phyloP scores from a whole-genome alignment of 768 basidiomycete genomes.

The Termitomyces sp. region DNA sequence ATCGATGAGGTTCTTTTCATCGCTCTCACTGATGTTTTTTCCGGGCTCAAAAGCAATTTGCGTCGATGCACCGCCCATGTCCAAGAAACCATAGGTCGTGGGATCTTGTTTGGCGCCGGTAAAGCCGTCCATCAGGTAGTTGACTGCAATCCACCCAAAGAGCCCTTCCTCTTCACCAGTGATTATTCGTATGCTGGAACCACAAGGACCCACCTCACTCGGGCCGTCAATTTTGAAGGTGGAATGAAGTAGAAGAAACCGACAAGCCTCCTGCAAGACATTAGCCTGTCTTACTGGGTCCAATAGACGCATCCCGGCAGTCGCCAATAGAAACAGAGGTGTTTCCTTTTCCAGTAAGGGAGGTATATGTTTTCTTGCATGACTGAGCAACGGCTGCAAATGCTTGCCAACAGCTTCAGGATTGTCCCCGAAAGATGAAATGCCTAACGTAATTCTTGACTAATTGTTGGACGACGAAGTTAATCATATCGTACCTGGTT shows the following conservation, averaged over 20 bases:
- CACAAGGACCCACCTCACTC: constrained; percentile 73
- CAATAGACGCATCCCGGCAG: constrained; percentile 94
- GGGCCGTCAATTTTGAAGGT: constrained; percentile 69
- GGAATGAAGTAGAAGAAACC: constrained; percentile 69
- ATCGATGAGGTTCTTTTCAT: constrained; percentile 62
- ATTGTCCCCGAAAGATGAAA: constrained; percentile 74
- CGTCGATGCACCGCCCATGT: constrained; percentile 99
- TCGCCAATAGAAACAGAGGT: constrained; percentile 91
- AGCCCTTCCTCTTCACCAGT: constrained; percentile 97
- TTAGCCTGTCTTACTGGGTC: constrained; percentile 58
- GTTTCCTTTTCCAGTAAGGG: constrained; percentile 82
- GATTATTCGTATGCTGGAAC: constrained; percentile 90
- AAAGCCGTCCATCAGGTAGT: constrained; percentile 98
- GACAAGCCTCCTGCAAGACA: constrained; percentile 74
- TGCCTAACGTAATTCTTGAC: constrained; percentile 42
- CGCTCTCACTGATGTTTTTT: constrained; percentile 39
- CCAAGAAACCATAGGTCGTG: constrained; percentile 94
- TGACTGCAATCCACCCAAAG: constrained; percentile 98
- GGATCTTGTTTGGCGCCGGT: constrained; percentile 44
- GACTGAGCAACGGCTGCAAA: constrained; percentile 75
- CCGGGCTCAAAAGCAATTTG: constrained; percentile 97
- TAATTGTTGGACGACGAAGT: not conserved
- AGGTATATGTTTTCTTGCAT: constrained; percentile 79
- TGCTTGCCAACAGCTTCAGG: constrained; percentile 70
- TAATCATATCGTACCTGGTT: constrained; percentile 68